Conservation (phyloP, 1,284 basidiomycete species). For the Hypsizygus ulmarius region DNA sequence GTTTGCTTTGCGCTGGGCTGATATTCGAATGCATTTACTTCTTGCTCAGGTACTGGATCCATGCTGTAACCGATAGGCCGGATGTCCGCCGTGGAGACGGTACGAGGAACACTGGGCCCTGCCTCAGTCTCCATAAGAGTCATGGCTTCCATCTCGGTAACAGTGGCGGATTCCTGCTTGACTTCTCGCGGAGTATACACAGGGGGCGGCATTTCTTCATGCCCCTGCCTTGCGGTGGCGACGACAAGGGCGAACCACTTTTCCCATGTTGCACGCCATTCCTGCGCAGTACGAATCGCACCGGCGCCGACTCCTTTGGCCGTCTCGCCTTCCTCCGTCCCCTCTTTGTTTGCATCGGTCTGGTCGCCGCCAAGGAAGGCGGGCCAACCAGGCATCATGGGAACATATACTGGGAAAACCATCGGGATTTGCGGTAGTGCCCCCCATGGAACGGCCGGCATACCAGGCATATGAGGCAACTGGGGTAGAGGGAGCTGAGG, state of each 20-base stretch:
- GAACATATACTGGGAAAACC: conserved; percentile 77
- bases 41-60: conserved; percentile 53
- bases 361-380: conserved; percentile 54
- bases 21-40: conserved; percentile 66
- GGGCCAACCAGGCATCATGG: conserved; percentile 67
- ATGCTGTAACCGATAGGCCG: conserved; percentile 51
- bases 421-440: conserved; percentile 69
- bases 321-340: conserved; percentile 34
- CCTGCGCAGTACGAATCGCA: conserved; percentile 49
- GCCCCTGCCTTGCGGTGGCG: conserved; percentile 45
- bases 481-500: conserved; percentile 59
- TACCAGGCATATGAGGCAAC: conserved; percentile 48
- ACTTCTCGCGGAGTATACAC: conserved; percentile 62
- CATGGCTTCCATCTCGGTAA: conserved; percentile 13
- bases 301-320: conserved; percentile 36
- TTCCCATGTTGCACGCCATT: conserved; percentile 68
- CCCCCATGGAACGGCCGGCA: conserved; percentile 62
- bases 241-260: conserved; percentile 62
- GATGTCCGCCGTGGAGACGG: conserved; percentile 29
- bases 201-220: conserved; percentile 59
- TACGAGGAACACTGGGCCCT: conserved; percentile 16
- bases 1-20: conserved; percentile 52
- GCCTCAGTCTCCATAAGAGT: conserved; percentile 13
- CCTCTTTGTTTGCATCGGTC: conserved; percentile 28
- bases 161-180: conserved; percentile 20